Conservation (phyloP, 768 basidiomycete species). For the Trametes cubensis region DNA sequence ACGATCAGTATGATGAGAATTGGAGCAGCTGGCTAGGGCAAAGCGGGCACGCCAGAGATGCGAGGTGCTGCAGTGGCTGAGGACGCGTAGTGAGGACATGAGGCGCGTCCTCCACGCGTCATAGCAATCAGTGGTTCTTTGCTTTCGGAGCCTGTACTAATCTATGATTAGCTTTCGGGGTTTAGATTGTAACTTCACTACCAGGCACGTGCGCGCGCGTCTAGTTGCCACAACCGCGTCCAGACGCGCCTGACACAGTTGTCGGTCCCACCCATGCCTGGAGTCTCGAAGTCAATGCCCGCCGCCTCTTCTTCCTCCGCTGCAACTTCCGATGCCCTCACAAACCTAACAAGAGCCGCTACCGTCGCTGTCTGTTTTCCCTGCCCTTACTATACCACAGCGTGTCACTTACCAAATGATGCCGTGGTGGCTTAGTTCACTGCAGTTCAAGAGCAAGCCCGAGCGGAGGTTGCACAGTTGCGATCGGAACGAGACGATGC, state of each 20-base stretch:
- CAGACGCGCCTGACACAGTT: slow-evolving; percentile 11
- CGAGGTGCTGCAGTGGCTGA: not conserved
- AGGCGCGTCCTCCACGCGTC: not conserved
- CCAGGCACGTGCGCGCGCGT: not conserved
- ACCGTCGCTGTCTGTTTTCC: slow-evolving; percentile 39
- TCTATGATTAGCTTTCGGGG: not conserved
- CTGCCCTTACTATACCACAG: not conserved
- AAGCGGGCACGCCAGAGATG: not conserved
- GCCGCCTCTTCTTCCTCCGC: slow-evolving; percentile 35
- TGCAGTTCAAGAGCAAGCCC: slow-evolving; percentile 57
- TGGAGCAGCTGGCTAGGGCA: not conserved
- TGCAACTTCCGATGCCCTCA: slow-evolving; percentile 46
- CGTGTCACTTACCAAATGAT: not conserved
- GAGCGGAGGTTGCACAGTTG: slow-evolving; percentile 54
- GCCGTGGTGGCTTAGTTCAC: slow-evolving; percentile 44
- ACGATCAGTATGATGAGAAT: not conserved
- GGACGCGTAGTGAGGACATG: slow-evolving; percentile 6
- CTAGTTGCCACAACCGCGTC: slow-evolving; percentile 21
- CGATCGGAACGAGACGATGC: slow-evolving; percentile 54
- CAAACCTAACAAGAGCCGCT: slow-evolving; percentile 44
- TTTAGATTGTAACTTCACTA: not conserved
- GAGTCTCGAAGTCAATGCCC: slow-evolving; percentile 20
- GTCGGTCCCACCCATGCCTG: slow-evolving; percentile 13
- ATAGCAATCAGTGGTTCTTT: no score
- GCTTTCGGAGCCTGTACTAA: not conserved